phyloP scores from a whole-genome alignment of 495 filamentous ascomycete genomes.

The Cladorrhinum samala region DNA sequence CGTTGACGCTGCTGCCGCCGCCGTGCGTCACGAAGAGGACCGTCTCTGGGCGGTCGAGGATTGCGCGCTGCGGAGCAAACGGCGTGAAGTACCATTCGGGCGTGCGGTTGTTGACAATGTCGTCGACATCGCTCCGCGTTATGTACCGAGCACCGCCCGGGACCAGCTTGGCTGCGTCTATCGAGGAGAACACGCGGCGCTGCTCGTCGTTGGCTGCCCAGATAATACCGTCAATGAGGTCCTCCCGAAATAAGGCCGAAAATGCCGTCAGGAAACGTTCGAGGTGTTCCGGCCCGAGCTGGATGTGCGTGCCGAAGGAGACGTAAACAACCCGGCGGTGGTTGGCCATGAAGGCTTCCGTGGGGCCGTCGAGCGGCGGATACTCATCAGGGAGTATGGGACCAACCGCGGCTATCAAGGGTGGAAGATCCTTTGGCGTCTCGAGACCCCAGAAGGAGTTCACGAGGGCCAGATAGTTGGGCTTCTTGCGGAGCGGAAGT shows the following conservation, averaged over 20 bases:
- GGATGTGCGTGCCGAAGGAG: slow-evolving; percentile 35
- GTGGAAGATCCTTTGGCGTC: slow-evolving; percentile 33
- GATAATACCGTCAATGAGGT: slow-evolving; percentile 33
- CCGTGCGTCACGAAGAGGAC: slow-evolving; percentile 33
- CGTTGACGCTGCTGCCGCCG: slow-evolving; percentile 33
- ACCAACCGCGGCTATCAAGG: slow-evolving; percentile 27
- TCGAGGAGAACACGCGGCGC: slow-evolving; percentile 14
- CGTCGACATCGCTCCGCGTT: too few species aligned
- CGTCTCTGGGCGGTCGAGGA: slow-evolving; percentile 25
- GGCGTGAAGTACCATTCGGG: slow-evolving; percentile 21
- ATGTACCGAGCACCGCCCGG: too few species aligned
- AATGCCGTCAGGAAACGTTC: slow-evolving; percentile 24
- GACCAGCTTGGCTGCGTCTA: slow-evolving; percentile 3
- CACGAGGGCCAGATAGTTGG: slow-evolving; percentile 35
- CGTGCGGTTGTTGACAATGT: slow-evolving; percentile 21
- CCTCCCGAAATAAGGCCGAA: slow-evolving; percentile 16
- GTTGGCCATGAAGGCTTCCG: slow-evolving; percentile 16
- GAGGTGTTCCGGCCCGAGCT: slow-evolving; percentile 20
- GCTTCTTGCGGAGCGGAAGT: slow-evolving; percentile 25
- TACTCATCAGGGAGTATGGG: slow-evolving; percentile 30
- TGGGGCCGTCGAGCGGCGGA: slow-evolving; percentile 18
- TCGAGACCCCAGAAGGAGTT: slow-evolving; percentile 40
- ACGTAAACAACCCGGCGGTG: slow-evolving; percentile 29
- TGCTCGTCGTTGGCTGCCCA: slow-evolving; percentile 26
- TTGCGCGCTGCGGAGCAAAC: slow-evolving; percentile 31